These are phyloP conservation scores for Zygoascus sp. DNA, from an alignment of 1,139 yeast genomes.

Conservation along the genomic window DNA sequence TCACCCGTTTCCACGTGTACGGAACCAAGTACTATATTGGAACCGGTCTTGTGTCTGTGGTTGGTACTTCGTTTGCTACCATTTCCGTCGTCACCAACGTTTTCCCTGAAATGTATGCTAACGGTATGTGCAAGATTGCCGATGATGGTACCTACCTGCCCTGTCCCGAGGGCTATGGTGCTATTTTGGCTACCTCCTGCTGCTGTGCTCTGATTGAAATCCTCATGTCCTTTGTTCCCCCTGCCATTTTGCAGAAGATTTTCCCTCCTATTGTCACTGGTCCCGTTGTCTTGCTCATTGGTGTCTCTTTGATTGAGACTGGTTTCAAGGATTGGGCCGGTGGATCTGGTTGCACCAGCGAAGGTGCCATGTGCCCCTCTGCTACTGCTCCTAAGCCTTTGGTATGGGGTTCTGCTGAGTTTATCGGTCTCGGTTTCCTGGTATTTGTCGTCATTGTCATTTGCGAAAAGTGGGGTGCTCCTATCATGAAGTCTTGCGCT, in stretches of 20 bases:
- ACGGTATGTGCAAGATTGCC: conserved; percentile 62
- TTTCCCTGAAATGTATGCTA: conserved; percentile 71
- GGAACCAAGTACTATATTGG: conserved; percentile 74
- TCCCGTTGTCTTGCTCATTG: conserved; percentile 82
- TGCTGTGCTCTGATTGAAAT: conserved; percentile 74
- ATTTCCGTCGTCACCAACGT: conserved; percentile 73
- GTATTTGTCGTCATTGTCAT: conserved; percentile 69
- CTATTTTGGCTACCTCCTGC: conserved; percentile 73
- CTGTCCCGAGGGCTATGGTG: conserved; percentile 88
- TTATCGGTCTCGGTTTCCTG: conserved; percentile 78
- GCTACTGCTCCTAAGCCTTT: conserved; percentile 49
- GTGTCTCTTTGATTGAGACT: conserved; percentile 57
- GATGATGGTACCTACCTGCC: conserved; percentile 61
- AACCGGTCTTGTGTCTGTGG: conserved; percentile 81
- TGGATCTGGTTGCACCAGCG: conserved; percentile 53
- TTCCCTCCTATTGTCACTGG: conserved; percentile 93
- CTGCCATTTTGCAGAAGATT: conserved; percentile 58
- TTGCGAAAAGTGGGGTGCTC: conserved; percentile 87
- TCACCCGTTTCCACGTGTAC: conserved; percentile 71
- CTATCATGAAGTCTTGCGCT: conserved; percentile 89
- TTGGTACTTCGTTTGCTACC: conserved; percentile 86
- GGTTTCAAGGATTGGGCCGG: conserved; percentile 88
- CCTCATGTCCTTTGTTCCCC: conserved; percentile 67
- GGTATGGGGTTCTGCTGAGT: conserved; percentile 82
- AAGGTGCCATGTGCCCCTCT: conserved; percentile 49